Evolutionary conservation across 768 basidiomycete species (phyloP), one percentile per base, ranked within the genome.

Genomic region (Rhodocollybia butyracea): DNA sequence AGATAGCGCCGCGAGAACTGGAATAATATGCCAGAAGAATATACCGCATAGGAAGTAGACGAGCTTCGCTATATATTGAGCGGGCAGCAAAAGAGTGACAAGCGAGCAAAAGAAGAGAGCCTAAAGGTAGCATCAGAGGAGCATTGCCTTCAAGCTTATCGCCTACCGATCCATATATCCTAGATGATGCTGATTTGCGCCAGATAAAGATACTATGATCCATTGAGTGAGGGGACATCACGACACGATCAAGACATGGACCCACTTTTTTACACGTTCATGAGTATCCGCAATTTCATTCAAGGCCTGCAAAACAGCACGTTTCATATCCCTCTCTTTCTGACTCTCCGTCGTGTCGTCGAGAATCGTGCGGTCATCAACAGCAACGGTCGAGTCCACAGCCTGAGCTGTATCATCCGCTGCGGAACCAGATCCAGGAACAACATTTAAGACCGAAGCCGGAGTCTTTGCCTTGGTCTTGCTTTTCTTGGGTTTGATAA

Each of bases 211-310:
- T 73, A 60, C 86, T 88, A 47, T 2, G 24, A 24, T 60, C 41
- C 22, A 36, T 27, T 29, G 31, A 46, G 19, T 3, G 47, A 19
- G 11, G 31, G 8, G 26, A 22, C 10, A 22, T 42, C 21, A 13
- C 26, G 8, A 29, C 4, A 45, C 15, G 3, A 4, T 26, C 26
- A 27, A 3, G 21, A 54, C 21, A 27, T 31, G 26, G 11, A 66
- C 76, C 27, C 60, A 86, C 86, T 86, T 88, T 67, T 78, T 80
- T 26, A 85, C 58, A 30, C 85, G 73, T 64, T 89, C 87, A 55
- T 85, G 82, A 10, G 85, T 54, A 62, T 88, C 86, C 8, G 81
- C 79, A 31, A 84, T 61, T 38, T 79, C 76, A 41, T 76, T 72
- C 46, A 86, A 31, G 10, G 65, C 31, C 32, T 72, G 65, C 17